These are phyloP conservation scores for Vinca major DNA, from an alignment of 305 asterid species.

Conservation along the genomic window DNA sequence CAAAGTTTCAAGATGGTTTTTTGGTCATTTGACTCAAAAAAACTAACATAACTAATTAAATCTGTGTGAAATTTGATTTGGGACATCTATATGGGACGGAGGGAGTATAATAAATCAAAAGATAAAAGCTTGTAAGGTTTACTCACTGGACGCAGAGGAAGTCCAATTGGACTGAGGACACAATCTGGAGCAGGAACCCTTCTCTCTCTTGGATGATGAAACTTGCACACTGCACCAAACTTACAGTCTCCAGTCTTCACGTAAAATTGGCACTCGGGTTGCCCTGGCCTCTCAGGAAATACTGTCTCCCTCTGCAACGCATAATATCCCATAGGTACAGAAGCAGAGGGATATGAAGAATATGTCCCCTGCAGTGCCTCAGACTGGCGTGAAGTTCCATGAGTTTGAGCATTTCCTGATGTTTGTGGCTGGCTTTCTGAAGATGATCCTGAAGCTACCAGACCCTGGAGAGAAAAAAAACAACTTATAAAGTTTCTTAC, in stretches of 20 bases:
- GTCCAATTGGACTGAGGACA: slow-evolving; percentile 80
- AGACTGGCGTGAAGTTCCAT: slow-evolving; percentile 41
- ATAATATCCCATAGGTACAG: slow-evolving; percentile 65
- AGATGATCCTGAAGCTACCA: slow-evolving; percentile 60
- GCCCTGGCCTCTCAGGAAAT: slow-evolving; percentile 95
- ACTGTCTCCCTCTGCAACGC: slow-evolving; percentile 71
- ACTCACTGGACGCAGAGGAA: slow-evolving; percentile 88
- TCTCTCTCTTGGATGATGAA: slow-evolving; percentile 96
- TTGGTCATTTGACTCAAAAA: no score
- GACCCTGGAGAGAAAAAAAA: slow-evolving; percentile 53
- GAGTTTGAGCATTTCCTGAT: slow-evolving; percentile 47
- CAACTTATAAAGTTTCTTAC: background rate
- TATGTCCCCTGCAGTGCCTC: slow-evolving; percentile 43
- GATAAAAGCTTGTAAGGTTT: background rate
- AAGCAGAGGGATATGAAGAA: slow-evolving; percentile 45
- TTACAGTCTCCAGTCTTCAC: slow-evolving; percentile 98
- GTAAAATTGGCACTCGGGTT: slow-evolving; percentile 93
- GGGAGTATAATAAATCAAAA: slow-evolving; percentile 3
- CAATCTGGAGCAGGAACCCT: slow-evolving; percentile 81
- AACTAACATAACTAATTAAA: no score
- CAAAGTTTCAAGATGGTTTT: no score
- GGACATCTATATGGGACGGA: no score
- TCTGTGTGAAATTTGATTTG: no score
- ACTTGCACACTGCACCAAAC: slow-evolving; percentile 92
- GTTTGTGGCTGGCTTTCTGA: slow-evolving; percentile 60